phyloP scores from a whole-genome alignment of 2,329 filamentous ascomycete genomes.

The Lasiodiplodia citricola region DNA sequence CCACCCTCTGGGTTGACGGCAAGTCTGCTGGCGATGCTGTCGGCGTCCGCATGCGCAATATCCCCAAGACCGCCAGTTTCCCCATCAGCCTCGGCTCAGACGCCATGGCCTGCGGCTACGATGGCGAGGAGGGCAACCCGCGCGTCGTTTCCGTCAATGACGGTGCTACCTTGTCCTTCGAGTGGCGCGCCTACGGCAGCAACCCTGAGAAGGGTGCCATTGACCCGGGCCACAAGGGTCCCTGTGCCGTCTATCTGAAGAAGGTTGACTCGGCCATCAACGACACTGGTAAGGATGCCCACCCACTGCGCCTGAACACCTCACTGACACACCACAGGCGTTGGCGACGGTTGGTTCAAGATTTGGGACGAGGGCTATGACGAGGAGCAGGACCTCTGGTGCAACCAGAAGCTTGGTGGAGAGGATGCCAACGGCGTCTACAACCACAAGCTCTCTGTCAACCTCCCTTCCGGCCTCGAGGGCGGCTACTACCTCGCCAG shows the following conservation, averaged over 20 bases:
- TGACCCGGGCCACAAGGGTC: conserved; percentile 68
- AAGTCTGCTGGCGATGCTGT: conserved; percentile 65
- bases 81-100: conserved; percentile 65
- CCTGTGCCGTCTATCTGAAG: conserved; percentile 77
- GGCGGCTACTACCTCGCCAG: conserved; percentile 74
- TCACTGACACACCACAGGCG: conserved; percentile 28
- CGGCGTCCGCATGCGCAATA: conserved; percentile 70
- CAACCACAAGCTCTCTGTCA: conserved; percentile 59
- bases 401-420: conserved; percentile 70
- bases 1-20: conserved; percentile 43
- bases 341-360: conserved; percentile 78
- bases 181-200: conserved; percentile 68
- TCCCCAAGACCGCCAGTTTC: conserved; percentile 57
- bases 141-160: conserved; percentile 55
- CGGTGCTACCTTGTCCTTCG: conserved; percentile 66
- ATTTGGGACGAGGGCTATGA: conserved; percentile 74
- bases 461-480: conserved; percentile 65
- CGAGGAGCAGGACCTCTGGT: conserved; percentile 63
- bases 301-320: neutral
- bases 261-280: conserved; percentile 64
- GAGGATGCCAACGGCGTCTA: conserved; percentile 64
- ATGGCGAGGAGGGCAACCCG: conserved; percentile 55
- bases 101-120: conserved; percentile 72
- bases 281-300: conserved; percentile 45
- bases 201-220: conserved; percentile 61